Evolutionary conservation across 139 green algal genomes (phyloP), one percentile per base, ranked within the genome.

Genomic region (Monoraphidium neglectum): DNA sequence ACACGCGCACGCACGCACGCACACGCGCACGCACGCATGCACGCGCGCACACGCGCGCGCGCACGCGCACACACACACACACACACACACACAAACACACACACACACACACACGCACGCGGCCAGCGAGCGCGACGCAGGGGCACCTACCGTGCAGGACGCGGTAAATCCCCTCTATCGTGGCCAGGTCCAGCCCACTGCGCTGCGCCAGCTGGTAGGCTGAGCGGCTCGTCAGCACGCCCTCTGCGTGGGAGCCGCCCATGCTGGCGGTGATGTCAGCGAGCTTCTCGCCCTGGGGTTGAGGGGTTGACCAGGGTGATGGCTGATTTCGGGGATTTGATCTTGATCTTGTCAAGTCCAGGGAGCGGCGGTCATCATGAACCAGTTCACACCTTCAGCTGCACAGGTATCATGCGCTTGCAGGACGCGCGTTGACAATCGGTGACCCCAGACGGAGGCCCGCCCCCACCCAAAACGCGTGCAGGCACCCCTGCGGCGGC

Each of bases 251-350:
- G 0, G 90, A 84, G 2, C 82, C 79, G 57, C 73, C 84, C 84
- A 93, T 95, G 60, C 65, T 82, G 47, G 54, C 63, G 18, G 94
- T 74, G 67, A 98, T 98, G 72, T 96, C 93, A 2, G 82, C 69
- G 68, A 99, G 84, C n/a, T 49, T 85, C 82, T 98, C 93, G 0
- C 95, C 95, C n/a, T n/a, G n/a, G n/a, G n/a, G n/a, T n/a, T n/a
- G n/a, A n/a, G n/a, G n/a, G n/a, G n/a, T n/a, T n/a, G n/a, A n/a
- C n/a, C n/a, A n/a, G n/a, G n/a, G n/a, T n/a, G n/a, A n/a, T n/a
- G n/a, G n/a, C n/a, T n/a, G n/a, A n/a, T n/a, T n/a, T n/a, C n/a
- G n/a, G n/a, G n/a, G n/a, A n/a, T n/a, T n/a, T n/a, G n/a, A n/a
- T n/a, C n/a, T n/a, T n/a, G n/a, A n/a, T n/a, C n/a, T n/a, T n/a